These are phyloP conservation scores for Schizophyllum commune DNA, from an alignment of 1,284 basidiomycete genomes.

Conservation along the genomic window DNA sequence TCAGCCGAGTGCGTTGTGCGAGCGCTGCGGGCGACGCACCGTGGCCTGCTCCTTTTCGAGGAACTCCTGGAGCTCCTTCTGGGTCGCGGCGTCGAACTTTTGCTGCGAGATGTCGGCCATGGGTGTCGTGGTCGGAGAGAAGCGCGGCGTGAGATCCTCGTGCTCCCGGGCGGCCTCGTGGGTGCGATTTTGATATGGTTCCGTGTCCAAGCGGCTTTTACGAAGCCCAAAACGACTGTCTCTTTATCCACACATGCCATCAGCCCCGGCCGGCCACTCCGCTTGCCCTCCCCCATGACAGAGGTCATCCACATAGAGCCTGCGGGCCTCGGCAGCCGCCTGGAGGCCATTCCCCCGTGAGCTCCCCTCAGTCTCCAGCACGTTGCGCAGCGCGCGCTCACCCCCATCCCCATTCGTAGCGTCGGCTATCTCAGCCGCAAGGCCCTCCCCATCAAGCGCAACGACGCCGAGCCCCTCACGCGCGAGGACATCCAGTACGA, in stretches of 20 bases:
- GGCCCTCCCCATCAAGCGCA: constrained; percentile 68
- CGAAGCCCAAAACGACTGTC: neutral
- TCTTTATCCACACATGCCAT: neutral
- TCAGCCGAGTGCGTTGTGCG: constrained; percentile 4
- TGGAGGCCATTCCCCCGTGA: constrained; percentile 40
- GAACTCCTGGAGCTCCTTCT: constrained; percentile 85
- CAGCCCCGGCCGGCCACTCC: no score
- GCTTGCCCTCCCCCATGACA: constrained; percentile 21
- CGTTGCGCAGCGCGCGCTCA: constrained; percentile 10
- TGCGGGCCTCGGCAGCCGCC: constrained; percentile 19
- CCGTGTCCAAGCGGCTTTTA: constrained; percentile 4
- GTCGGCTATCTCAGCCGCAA: constrained; percentile 64
- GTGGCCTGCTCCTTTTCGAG: constrained; percentile 82
- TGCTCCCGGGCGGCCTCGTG: no score
- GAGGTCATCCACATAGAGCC: no score
- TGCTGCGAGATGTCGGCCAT: constrained; percentile 46
- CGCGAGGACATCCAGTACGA: constrained; percentile 83
- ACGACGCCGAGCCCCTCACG: constrained; percentile 71
- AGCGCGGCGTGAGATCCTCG: no score
- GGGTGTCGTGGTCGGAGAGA: constrained; percentile 6
- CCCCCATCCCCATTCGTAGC: constrained; percentile 25
- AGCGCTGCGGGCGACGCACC: constrained; percentile 41
- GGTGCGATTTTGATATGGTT: constrained; percentile 3
- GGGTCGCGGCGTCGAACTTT: constrained; percentile 69
- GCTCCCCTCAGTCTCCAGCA: constrained; percentile 14